A percentile compares a stretch with the other conserved stretches of the same genome.
Evolutionary conservation across 257 asterid genomes (phyloP).

Genomic region (Coffea eugenioides): DNA sequence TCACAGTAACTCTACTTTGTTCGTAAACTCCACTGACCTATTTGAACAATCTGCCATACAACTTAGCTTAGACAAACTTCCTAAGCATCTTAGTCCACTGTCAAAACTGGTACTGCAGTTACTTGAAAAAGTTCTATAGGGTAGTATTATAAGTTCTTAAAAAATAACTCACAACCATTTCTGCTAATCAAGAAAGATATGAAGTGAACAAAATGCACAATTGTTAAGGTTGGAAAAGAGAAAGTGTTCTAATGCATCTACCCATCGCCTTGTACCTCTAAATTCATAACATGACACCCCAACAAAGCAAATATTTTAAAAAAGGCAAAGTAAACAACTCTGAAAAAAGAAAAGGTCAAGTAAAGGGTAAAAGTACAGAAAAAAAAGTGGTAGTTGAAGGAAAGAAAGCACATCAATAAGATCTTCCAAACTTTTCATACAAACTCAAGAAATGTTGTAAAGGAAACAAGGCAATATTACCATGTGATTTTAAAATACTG

Average conservation of each 20-base stretch:
- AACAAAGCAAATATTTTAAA: neutral
- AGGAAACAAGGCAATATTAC: neutral
- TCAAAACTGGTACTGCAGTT: neutral
- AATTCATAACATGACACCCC: neutral
- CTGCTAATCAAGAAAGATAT: neutral
- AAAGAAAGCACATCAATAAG: neutral
- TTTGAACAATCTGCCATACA: neutral
- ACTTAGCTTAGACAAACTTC: neutral
- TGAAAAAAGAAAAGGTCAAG: neutral
- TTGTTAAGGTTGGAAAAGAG: neutral
- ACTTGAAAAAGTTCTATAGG: neutral
- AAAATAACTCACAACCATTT: neutral
- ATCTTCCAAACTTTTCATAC: neutral
- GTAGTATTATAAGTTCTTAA: neutral
- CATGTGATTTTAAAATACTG: neutral
- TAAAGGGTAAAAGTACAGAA: neutral
- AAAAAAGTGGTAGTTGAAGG: neutral
- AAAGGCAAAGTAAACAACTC: neutral
- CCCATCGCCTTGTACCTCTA: neutral
- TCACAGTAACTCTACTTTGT: neutral
- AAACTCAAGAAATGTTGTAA: neutral
- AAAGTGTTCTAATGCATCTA: neutral
- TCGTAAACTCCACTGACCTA: neutral
- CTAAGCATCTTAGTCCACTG: neutral
- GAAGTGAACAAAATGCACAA: neutral